These are phyloP conservation scores for Hypoxylon sp. DNA, from an alignment of 2,329 filamentous ascomycete species.

Conservation along the genomic window DNA sequence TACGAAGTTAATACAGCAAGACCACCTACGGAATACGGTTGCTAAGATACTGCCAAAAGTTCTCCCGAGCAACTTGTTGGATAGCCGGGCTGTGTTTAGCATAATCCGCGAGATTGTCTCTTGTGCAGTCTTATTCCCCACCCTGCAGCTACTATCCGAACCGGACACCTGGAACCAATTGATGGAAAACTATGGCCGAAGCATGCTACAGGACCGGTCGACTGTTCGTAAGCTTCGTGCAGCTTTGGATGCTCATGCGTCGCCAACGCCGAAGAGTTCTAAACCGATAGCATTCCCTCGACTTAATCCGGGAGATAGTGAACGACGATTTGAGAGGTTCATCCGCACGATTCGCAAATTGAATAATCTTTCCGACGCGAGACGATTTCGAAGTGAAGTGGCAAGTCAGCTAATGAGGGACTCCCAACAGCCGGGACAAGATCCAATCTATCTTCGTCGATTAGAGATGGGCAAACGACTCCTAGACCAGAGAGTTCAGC, in stretches of 20 bases:
- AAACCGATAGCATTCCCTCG: constrained; percentile 82
- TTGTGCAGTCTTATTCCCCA: constrained; percentile 88
- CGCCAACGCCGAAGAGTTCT: constrained; percentile 77
- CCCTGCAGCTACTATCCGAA: constrained; percentile 85
- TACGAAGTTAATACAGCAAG: constrained; percentile 87
- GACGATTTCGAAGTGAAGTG: constrained; percentile 91
- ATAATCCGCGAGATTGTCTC: constrained; percentile 91
- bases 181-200: constrained; percentile 89
- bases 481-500: constrained; percentile 88
- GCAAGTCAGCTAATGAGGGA: constrained; percentile 92
- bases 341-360: constrained; percentile 90
- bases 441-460: constrained; percentile 87
- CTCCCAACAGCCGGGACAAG: constrained; percentile 81
- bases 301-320: constrained; percentile 84
- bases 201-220: constrained; percentile 93
- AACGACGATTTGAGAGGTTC: constrained; percentile 94
- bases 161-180: constrained; percentile 98
- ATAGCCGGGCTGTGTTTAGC: constrained; percentile 84
- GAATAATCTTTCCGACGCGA: constrained; percentile 91
- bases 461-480: constrained; percentile 93
- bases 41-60: constrained; percentile 80
- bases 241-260: constrained; percentile 93
- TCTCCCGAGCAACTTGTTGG: constrained; percentile 79
- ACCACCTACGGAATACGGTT: constrained; percentile 84
- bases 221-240: constrained; percentile 93